Conservation (phyloP, 139 green algal species). For the Diplosphaera chodatii region DNA sequence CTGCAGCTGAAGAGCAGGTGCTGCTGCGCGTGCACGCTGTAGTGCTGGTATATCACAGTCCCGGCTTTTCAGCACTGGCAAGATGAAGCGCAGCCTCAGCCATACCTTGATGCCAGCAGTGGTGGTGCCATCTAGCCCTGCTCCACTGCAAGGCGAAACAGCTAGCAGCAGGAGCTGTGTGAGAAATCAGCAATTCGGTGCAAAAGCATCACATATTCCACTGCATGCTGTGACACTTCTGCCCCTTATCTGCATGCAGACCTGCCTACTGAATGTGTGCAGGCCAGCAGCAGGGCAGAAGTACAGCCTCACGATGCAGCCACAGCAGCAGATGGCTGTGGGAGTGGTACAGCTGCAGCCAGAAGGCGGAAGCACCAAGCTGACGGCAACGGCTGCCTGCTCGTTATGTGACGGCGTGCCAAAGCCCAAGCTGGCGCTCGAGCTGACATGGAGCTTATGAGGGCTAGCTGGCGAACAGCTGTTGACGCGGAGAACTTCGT, state of each 20-base stretch:
- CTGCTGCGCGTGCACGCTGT: neutral
- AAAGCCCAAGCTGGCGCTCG: neutral
- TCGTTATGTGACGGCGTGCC: neutral
- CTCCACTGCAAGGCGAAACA: too few relatives aligned
- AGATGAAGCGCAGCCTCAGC: too few relatives aligned
- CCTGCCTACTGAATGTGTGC: neutral
- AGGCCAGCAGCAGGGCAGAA: neutral
- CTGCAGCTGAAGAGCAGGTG: slow-evolving; percentile 1
- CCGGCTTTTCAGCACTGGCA: too few relatives aligned
- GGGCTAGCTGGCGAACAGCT: too few relatives aligned
- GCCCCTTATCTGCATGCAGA: too few relatives aligned
- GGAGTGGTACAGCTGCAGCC: neutral
- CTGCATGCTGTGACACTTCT: too few relatives aligned
- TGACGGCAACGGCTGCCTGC: neutral
- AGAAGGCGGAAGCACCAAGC: neutral
- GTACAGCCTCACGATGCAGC: neutral
- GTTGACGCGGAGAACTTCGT: too few relatives aligned
- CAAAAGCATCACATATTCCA: neutral
- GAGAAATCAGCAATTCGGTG: too few relatives aligned
- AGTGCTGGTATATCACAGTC: neutral
- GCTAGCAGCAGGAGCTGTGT: too few relatives aligned
- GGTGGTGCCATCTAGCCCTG: too few relatives aligned
- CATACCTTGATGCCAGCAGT: too few relatives aligned
- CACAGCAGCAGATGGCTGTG: neutral
- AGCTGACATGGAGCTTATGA: neutral